Conservation (phyloP, 2,329 filamentous ascomycete species). For the Pleoardoris graminearum region DNA sequence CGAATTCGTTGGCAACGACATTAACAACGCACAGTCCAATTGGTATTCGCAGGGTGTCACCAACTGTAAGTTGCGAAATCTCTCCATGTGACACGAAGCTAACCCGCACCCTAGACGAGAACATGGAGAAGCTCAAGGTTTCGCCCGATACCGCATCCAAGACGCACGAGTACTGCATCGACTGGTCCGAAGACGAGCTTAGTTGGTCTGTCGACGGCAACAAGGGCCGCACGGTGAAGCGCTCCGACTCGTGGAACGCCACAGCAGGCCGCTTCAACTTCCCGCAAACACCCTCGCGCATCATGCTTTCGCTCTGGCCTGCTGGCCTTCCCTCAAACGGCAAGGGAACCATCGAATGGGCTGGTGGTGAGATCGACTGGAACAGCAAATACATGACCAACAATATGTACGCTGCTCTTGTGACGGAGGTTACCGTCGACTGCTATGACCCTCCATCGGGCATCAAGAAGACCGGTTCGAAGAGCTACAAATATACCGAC, state of each 20-base stretch:
- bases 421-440: conserved; percentile 76
- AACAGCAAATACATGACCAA: conserved; percentile 73
- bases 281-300: conserved; percentile 87
- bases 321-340: conserved; percentile 79
- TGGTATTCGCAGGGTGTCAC: conserved; percentile 96
- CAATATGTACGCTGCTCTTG: conserved; percentile 85
- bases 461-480: conserved; percentile 60
- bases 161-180: conserved; percentile 88
- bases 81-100: conserved; percentile 17
- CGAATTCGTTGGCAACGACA: conserved; percentile 85
- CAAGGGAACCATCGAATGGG: conserved; percentile 86
- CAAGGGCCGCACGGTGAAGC: conserved; percentile 72
- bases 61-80: conserved; percentile 67
- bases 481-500: conserved; percentile 76
- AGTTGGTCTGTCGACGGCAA: conserved; percentile 87
- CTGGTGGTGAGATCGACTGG: conserved; percentile 90
- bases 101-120: conserved; percentile 63
- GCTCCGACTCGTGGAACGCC: conserved; percentile 81
- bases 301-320: conserved; percentile 96
- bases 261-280: conserved; percentile 81
- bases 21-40: conserved; percentile 83
- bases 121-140: conserved; percentile 70
- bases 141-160: conserved; percentile 68
- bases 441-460: conserved; percentile 85
- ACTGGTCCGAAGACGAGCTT: conserved; percentile 86